These are phyloP conservation scores for Arthrobotrys sinensis DNA, from an alignment of 2,329 filamentous ascomycete genomes.

Conservation along the genomic window DNA sequence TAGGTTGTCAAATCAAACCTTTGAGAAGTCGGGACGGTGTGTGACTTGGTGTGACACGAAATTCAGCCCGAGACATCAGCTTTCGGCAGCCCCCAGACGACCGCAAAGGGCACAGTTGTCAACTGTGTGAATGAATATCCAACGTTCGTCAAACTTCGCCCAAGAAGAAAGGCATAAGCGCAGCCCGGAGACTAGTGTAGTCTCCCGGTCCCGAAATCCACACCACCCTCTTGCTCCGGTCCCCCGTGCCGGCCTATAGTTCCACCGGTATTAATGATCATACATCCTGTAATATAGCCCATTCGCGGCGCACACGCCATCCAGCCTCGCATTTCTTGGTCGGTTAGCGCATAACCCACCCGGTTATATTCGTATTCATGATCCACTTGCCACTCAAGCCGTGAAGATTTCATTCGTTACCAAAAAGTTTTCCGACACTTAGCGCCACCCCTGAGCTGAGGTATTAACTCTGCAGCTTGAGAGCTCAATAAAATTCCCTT, in stretches of 20 bases:
- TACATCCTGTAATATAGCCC: conserved; percentile 11
- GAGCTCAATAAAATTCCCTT: conserved; percentile 32
- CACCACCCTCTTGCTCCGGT: neutral
- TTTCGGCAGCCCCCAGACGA: conserved; percentile 15
- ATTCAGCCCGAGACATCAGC: conserved; percentile 1
- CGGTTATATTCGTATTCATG: conserved; percentile 42
- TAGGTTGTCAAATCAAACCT: neutral
- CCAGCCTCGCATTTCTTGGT: conserved; percentile 32
- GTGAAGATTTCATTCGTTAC: conserved; percentile 53
- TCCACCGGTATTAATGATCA: neutral
- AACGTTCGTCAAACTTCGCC: conserved; percentile 10
- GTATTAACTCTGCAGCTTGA: conserved; percentile 34
- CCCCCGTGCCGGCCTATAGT: neutral
- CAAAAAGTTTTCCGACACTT: conserved; percentile 60
- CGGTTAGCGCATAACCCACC: conserved; percentile 40
- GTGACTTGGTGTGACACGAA: conserved; percentile 16
- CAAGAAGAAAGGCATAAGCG: conserved; percentile 22
- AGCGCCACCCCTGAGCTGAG: conserved; percentile 40
- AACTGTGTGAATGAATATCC: conserved; percentile 4
- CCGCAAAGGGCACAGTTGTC: conserved; percentile 13
- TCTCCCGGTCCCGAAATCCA: neutral
- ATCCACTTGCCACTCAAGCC: conserved; percentile 23
- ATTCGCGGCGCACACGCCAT: conserved; percentile 31
- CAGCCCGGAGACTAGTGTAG: neutral
- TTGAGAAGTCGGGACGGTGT: conserved; percentile 4